A percentile compares a stretch with the other conserved stretches of the same genome.
phyloP scores from a whole-genome alignment of 352 stramenopile genomes.

The Blastocystis sp. region DNA sequence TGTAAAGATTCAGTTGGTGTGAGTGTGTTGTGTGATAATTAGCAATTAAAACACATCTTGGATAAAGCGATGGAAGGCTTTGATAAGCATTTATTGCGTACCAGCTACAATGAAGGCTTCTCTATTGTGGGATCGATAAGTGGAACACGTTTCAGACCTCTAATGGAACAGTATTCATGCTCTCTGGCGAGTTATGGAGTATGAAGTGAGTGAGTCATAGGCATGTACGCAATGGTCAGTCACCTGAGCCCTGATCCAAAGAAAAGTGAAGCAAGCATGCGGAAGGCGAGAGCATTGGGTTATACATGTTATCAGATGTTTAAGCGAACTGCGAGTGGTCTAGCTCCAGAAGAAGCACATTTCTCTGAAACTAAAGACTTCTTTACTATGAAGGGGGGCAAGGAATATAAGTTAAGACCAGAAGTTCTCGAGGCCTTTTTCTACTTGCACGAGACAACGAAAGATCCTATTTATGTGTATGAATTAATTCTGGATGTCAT shows the following conservation, averaged over 20 bases:
- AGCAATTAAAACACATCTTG: conserved; percentile 79
- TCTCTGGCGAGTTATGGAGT: conserved; percentile 81
- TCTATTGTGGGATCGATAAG: conserved; percentile 75
- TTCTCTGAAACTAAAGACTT: conserved; percentile 72
- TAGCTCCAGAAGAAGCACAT: conserved; percentile 78
- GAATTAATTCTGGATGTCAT: background rate
- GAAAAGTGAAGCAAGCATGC: background rate
- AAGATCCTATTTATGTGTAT: conserved; percentile 77
- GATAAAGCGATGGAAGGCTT: conserved; percentile 88
- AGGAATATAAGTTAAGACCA: conserved; percentile 74
- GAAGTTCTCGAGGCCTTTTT: conserved; percentile 84
- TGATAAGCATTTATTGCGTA: conserved; percentile 82
- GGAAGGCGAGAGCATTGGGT: conserved; percentile 8
- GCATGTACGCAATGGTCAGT: conserved; percentile 1
- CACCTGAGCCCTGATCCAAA: background rate
- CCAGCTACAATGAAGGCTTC: conserved; percentile 73
- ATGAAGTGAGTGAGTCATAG: background rate
- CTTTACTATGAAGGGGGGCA: conserved; percentile 73
- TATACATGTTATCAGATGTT: conserved; percentile 80
- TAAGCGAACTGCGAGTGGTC: conserved; percentile 72
- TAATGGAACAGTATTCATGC: conserved; percentile 81
- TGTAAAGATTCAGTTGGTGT: conserved; percentile 72
- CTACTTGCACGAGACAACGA: conserved; percentile 80
- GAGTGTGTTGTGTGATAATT: background rate
- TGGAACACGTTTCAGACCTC: background rate